These are phyloP conservation scores for Arthonia radiata DNA, from an alignment of 495 filamentous ascomycete species.

Conservation along the genomic window DNA sequence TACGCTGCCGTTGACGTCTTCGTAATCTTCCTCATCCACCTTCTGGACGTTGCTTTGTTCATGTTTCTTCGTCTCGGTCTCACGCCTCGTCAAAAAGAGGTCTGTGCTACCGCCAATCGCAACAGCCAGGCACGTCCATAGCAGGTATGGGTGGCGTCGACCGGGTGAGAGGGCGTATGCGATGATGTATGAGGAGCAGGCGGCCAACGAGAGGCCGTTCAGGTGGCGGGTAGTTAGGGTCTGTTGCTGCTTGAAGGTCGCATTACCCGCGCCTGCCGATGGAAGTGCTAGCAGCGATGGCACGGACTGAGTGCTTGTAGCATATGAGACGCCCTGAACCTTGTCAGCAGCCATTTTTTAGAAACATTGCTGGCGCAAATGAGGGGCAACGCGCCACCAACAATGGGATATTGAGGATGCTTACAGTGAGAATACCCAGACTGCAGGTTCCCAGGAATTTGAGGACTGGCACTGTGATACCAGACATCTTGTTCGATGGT, in stretches of 20 bases:
- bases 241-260: conserved; percentile 37
- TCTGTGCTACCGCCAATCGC: conserved; percentile 27
- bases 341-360: conserved; percentile 1
- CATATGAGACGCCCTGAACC: conserved; percentile 57
- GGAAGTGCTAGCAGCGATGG: conserved; percentile 57
- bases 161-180: conserved; percentile 49
- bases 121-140: conserved; percentile 44
- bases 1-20: conserved; percentile 6
- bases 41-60: conserved; percentile 13
- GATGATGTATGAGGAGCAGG: conserved; percentile 37
- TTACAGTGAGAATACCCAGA: conserved; percentile 65
- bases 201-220: conserved; percentile 32
- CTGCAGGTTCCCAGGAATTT: conserved; percentile 83
- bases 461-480: conserved; percentile 39
- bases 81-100: conserved; percentile 25
- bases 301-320: conserved; percentile 43
- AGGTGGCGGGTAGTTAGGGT: conserved; percentile 31
- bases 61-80: conserved; percentile 11
- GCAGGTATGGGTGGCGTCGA: conserved; percentile 57
- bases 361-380: background rate
- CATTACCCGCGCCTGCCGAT: conserved; percentile 36
- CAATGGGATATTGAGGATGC: conserved; percentile 8
- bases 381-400: conserved; percentile 3
- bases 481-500: conserved; percentile 53
- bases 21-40: conserved; percentile 5